These are phyloP conservation scores for Nakazawaea molendinolei DNA, from an alignment of 805 yeast genomes.

Conservation along the genomic window DNA sequence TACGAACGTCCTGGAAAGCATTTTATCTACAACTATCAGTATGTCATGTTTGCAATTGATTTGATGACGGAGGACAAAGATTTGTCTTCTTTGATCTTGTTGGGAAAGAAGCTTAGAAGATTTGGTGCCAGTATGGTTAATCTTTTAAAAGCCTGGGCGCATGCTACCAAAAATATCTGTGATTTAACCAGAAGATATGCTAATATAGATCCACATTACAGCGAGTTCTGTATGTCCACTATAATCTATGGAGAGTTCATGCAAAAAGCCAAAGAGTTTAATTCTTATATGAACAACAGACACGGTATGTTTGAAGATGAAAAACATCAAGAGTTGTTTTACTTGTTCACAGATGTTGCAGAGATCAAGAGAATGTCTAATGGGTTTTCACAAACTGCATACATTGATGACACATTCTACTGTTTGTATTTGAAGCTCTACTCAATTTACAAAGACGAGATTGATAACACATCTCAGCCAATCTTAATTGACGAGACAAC, in stretches of 20 bases:
- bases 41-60: slow-evolving; percentile 56
- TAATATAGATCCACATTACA: slow-evolving; percentile 34
- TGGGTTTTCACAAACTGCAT: slow-evolving; percentile 74
- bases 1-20: slow-evolving; percentile 90
- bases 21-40: slow-evolving; percentile 68
- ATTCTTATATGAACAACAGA: slow-evolving; percentile 22
- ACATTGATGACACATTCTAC: slow-evolving; percentile 67
- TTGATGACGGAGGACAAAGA: slow-evolving; percentile 49
- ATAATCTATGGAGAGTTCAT: slow-evolving; percentile 38
- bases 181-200: slow-evolving; percentile 40
- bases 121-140: slow-evolving; percentile 71
- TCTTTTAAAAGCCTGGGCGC: slow-evolving; percentile 62
- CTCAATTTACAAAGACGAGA: slow-evolving; percentile 7
- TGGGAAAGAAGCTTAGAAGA: slow-evolving; percentile 71
- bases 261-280: slow-evolving; percentile 27
- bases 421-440: slow-evolving; percentile 51
- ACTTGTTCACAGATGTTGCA: slow-evolving; percentile 41
- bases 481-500: slow-evolving; percentile 13
- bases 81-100: slow-evolving; percentile 46
- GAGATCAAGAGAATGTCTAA: slow-evolving; percentile 69
- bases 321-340: slow-evolving; percentile 26
- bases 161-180: slow-evolving; percentile 45
- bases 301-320: slow-evolving; percentile 25
- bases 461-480: not conserved
- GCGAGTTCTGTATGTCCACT: slow-evolving; percentile 45